Conservation (phyloP, 768 basidiomycete species). For the Termitomyces sp. region DNA sequence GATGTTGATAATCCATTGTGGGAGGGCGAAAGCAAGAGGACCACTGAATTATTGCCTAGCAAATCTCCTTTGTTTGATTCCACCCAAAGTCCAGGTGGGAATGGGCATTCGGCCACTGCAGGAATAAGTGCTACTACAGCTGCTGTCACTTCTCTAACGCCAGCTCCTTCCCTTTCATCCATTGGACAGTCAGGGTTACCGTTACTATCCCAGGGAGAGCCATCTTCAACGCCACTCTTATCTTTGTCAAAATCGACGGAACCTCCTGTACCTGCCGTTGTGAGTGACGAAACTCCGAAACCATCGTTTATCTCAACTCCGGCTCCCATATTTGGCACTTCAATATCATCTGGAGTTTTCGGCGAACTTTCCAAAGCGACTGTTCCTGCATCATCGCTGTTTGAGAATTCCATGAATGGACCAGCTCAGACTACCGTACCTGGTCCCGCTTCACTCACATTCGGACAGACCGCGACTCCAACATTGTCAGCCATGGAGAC, state of each 20-base stretch:
- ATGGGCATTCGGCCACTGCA: background rate
- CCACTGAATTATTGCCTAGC: slow-evolving; percentile 2
- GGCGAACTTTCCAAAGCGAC: slow-evolving; percentile 1
- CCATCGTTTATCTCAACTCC: slow-evolving; percentile 12
- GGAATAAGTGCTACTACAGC: background rate
- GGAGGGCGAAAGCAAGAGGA: slow-evolving; percentile 29
- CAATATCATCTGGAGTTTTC: background rate
- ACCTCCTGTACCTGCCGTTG: background rate
- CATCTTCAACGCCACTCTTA: background rate
- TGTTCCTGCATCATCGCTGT: background rate
- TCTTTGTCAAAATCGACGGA: slow-evolving; percentile 6
- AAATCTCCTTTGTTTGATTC: slow-evolving; percentile 4
- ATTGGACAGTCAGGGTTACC: background rate
- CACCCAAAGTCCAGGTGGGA: background rate
- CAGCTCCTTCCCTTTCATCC: background rate
- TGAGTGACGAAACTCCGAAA: background rate
- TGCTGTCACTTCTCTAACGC: background rate
- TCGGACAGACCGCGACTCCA: slow-evolving; percentile 14
- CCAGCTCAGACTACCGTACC: slow-evolving; percentile 11
- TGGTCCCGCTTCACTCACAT: slow-evolving; percentile 21
- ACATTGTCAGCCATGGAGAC: slow-evolving; percentile 14
- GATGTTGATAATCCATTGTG: slow-evolving; percentile 38
- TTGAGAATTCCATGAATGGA: background rate
- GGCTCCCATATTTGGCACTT: background rate
- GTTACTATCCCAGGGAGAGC: background rate